Base-by-base conservation (phyloP, 2,329 filamentous ascomycete genomes). In the Colletotrichum noveboracense region DNA sequence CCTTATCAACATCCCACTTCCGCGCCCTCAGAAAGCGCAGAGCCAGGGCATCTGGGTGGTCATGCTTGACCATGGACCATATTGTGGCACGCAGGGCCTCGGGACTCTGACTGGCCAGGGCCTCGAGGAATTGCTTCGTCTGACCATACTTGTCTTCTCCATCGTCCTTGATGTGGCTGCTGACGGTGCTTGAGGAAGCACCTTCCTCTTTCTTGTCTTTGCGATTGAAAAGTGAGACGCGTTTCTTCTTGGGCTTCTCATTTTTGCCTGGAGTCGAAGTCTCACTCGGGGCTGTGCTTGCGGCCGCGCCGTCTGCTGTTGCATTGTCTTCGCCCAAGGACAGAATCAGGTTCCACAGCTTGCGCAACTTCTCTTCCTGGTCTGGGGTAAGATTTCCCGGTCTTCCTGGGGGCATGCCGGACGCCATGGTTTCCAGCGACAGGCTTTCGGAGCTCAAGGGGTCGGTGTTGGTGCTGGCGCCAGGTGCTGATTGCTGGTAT, bases 1-100 rank as follows among this genome's bases (percentile, higher is more conserved):
- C 97, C 83, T 95, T 96, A 67, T 98, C 94, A 21, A 98, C 93
- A 82, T 99, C 95, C 97, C 97, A 99, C 85, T 98, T 98, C 61
- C 96, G 90, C n/a, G 96, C 96, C 67, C 96, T 90, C 72, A 98
- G 87, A 84, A 98, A 98, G 56, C 96, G 92, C 73, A 98, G 86
- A 18, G 96, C 86, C 21, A 97, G 87, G 4, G 93, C 94, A 85
- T 99, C 97, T 0, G 97, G 97, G 82, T 98, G 92, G 82, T 99
- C 97, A 80, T 97, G 94, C 87, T 98, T 99, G 74, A 96, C 91
- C 95, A 98, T 98, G 79, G 88, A 91, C 97, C 97, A 98, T 82
- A 98, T 94, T 0, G 96, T 93, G 18, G 89, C 88, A 68, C 96
- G 92, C 78, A 99, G 91, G 58, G 94, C 90, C 80, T 97, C 95